Evolutionary conservation across 2,329 filamentous ascomycete genomes (phyloP), one percentile per base, ranked within the genome.

Genomic region (Ophiocordyceps polyrhachis-furcata): DNA sequence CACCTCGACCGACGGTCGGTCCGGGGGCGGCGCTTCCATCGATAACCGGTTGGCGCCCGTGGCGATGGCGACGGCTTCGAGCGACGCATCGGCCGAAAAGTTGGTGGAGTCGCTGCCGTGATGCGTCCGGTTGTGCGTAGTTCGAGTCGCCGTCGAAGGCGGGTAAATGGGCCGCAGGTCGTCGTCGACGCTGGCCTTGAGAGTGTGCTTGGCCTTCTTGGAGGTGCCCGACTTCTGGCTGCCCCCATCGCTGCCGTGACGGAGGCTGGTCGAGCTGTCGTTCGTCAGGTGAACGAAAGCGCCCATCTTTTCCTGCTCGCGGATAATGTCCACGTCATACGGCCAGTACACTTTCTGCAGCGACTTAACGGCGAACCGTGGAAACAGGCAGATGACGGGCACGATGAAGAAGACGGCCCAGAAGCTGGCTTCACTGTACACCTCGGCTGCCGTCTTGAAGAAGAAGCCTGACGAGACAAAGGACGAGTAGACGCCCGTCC

Each of bases 101-200:
- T 93, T 88, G 43, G 91, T 95, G 49, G 86, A 89, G 61, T 94
- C 88, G 63, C 88, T 95, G 48, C 87, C 86, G 53, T 89, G 93
- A 58, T 93, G 85, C 55, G 84, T 91, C 43, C 81, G 80, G 50
- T 78, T 89, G 58, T 91, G 81, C 29, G 83, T 89, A 41, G 76
- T 77, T 41, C 76, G 73, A 15, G 85, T 89, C 43, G 85, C 82
- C 54, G 89, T 79, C 44, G 88, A 93, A 14, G 89, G 87, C 43
- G 89, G 85, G 62, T 96, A 96, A 55, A 96, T 93, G 29, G 88
- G 88, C 51, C 87, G 77, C 60, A 84, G 74, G 57, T 95, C 89
- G 62, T 96, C 88, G 56, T 91, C 82, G 48, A 86, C 71, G 52
- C 75, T 81, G 46, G 70, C 71, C 56, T 76, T 73, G 47, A 73